Conservation (phyloP, 345 rosid genomes). For the Arabidopsis thaliana region TAIR10.1 NC_003074.8:4486001-4486500, state of each 20-base stretch:
- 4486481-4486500: slow-evolving; percentile 19
- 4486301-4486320: slow-evolving; percentile 43
- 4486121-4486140: slow-evolving; percentile 31
- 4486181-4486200: slow-evolving; percentile 22
- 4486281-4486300: slow-evolving; percentile 13
- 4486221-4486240: slow-evolving; percentile 17
- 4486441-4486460: slow-evolving; percentile 42
- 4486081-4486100: not conserved
- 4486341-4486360: not conserved
- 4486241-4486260: slow-evolving; percentile 13
- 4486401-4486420: slow-evolving; percentile 46
- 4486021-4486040: slow-evolving; percentile 24
- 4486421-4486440: slow-evolving; percentile 51
- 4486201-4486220: slow-evolving; percentile 23
- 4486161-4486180: slow-evolving; percentile 18
- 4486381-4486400: slow-evolving; percentile 14
- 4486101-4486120: slow-evolving; percentile 18
- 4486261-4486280: not conserved
- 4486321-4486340: slow-evolving; percentile 40
- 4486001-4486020: slow-evolving; percentile 40
- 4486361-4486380: not conserved
- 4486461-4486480: slow-evolving; percentile 23
- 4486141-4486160: not conserved
- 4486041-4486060: slow-evolving; percentile 44
- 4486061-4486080: slow-evolving; percentile 39